These are phyloP conservation scores for Amaranthus palmeri DNA, from an alignment of 148 eudicot species.

Conservation along the genomic window DNA sequence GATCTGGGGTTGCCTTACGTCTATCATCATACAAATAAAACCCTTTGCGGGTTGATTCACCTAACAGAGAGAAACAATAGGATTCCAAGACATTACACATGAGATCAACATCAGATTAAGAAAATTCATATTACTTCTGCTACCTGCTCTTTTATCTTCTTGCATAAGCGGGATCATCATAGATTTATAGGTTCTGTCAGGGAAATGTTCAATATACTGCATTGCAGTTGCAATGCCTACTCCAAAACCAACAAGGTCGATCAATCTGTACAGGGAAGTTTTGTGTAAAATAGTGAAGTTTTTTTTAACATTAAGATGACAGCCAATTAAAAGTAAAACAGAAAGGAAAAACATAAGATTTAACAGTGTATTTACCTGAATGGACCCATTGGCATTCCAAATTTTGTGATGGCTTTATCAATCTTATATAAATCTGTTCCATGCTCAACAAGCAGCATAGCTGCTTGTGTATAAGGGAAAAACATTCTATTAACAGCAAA, in stretches of 20 bases:
- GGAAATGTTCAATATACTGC: constrained; percentile 70
- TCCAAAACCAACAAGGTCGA: constrained; percentile 92
- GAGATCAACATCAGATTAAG: neutral
- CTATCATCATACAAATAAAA: constrained; percentile 69
- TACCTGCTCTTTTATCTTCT: constrained; percentile 96
- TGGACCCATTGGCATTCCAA: constrained; percentile 99
- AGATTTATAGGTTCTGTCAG: constrained; percentile 82
- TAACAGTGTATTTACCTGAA: constrained; percentile 48
- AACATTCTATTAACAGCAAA: constrained; percentile 96
- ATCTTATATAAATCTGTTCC: constrained; percentile 77
- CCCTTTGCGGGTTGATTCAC: constrained; percentile 90
- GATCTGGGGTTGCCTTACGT: constrained; percentile 89
- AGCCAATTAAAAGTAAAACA: neutral
- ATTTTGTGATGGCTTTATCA: constrained; percentile 70
- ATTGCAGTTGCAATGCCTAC: constrained; percentile 76
- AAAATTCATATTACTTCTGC: neutral
- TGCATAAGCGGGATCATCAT: constrained; percentile 85
- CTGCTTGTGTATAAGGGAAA: constrained; percentile 89
- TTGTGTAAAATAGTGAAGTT: neutral
- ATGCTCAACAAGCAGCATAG: constrained; percentile 73
- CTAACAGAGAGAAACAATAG: constrained; percentile 34
- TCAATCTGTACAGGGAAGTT: constrained; percentile 45
- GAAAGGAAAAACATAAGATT: neutral
- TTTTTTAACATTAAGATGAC: neutral
- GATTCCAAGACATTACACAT: neutral